phyloP scores from a whole-genome alignment of 441 rosid genomes.

The Populus trichocarpa region DNA sequence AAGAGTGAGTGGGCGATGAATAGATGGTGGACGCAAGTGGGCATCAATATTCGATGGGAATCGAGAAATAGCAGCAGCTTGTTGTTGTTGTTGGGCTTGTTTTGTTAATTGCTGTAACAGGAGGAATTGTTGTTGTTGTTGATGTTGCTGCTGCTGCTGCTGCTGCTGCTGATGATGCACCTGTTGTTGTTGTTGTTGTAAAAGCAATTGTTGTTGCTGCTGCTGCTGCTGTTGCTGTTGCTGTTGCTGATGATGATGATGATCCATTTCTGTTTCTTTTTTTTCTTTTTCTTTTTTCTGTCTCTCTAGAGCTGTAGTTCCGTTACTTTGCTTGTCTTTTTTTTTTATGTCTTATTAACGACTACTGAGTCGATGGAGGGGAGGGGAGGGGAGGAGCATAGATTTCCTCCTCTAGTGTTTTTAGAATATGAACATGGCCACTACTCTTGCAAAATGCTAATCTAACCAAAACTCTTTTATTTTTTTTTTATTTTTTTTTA shows the following conservation, averaged over 20 bases:
- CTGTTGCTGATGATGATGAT: slow-evolving; percentile 29
- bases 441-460: background rate
- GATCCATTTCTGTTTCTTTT: slow-evolving; percentile 37
- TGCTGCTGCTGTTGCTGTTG: too few relatives aligned
- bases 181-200: too few relatives aligned
- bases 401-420: background rate
- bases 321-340: background rate
- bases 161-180: background rate
- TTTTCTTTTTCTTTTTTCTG: background rate
- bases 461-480: background rate
- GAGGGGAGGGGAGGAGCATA: background rate
- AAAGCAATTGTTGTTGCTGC: slow-evolving; percentile 17
- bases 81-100: slow-evolving; percentile 54
- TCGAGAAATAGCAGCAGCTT: slow-evolving; percentile 69
- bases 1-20: slow-evolving; percentile 39
- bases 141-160: slow-evolving; percentile 41
- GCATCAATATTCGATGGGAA: slow-evolving; percentile 76
- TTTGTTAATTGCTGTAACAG: slow-evolving; percentile 59
- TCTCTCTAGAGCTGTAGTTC: background rate
- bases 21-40: slow-evolving; percentile 61
- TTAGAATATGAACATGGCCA: background rate
- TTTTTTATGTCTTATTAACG: background rate
- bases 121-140: slow-evolving; percentile 50
- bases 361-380: background rate
- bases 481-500: too few relatives aligned